Evolutionary conservation across 2,329 filamentous ascomycete genomes (phyloP).

Genomic region (Colletotrichum sublineola): DNA sequence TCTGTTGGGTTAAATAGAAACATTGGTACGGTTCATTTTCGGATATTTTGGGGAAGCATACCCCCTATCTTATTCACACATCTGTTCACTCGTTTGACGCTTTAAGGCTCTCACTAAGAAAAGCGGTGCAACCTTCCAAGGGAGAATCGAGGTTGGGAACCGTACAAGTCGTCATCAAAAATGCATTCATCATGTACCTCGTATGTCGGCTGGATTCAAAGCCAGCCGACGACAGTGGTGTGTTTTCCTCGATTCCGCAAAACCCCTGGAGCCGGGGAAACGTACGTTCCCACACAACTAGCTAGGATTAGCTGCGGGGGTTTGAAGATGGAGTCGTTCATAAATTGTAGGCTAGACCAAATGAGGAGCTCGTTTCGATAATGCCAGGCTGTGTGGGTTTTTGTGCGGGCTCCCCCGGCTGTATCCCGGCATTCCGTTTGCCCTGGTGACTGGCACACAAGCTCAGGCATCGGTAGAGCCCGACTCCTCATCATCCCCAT

Average conservation of each 20-base stretch:
- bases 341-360: conserved; percentile 19
- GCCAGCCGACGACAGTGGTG: background rate
- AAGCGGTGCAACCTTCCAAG: background rate
- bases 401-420: conserved; percentile 24
- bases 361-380: conserved; percentile 29
- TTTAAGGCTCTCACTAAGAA: background rate
- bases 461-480: conserved; percentile 19
- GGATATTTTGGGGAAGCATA: no score
- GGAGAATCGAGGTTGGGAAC: no score
- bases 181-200: background rate
- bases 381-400: conserved; percentile 10
- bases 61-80: no score
- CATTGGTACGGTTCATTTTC: background rate
- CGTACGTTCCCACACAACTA: background rate
- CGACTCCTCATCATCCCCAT: conserved; percentile 16
- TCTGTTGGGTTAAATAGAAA: background rate
- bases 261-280: background rate
- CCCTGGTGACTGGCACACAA: conserved; percentile 5
- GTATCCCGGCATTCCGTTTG: background rate
- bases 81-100: no score
- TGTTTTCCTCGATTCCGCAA: background rate
- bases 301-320: background rate
- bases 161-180: no score
- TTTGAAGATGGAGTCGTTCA: conserved; percentile 4
- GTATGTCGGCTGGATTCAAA: background rate